Evolutionary conservation across 306 rosid species (phyloP), one percentile per base, ranked within the genome.

Genomic region (Gleditsia sinensis): DNA sequence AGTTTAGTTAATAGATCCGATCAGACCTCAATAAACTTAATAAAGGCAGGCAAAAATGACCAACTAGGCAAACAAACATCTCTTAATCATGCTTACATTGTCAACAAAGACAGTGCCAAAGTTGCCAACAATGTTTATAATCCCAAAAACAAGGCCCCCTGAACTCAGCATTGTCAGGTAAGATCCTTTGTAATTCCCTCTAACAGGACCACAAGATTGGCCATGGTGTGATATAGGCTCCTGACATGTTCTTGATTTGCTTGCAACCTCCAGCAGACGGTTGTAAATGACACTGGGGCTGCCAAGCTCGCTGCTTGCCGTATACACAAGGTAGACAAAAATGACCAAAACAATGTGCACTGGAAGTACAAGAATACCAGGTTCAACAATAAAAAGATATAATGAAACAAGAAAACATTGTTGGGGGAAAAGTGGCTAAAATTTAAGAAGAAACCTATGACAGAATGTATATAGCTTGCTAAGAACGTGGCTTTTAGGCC

Each of bases 401-500:
- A 80, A 65, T 13, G 19, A 34, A 45, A 32, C n/a, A n/a, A n/a
- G n/a, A n/a, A 49, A 50, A 69, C 2, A 42, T 49, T 2, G 27
- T 1, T 6, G 2, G 34, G 0, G 1, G 1, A 23, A 65, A 69
- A 8, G 33, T 10, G 16, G 55, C 14, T 30, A 71, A 63, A 77
- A 43, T 33, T 71, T 8, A 9, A 40, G 14, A 42, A 75, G 21
- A 72, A 21, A 93, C 98, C 98, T 85, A 91, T 91, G 65, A 94
- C 92, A 34, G 98, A 94, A 85, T 94, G 98, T 63, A 94, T 86
- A 77, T 94, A 94, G 88, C 96, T 94, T 67, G 98, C 98, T 78
- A 94, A 91, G 85, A 94, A 94, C 1, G 98, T 94, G n/a, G 98
- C 98, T 65, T 94, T 94, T 28, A 94, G 78, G 75, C 97, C 97